Base-by-base conservation (phyloP, 805 yeast species). In the Nakazawaea laoshanensis region DNA sequence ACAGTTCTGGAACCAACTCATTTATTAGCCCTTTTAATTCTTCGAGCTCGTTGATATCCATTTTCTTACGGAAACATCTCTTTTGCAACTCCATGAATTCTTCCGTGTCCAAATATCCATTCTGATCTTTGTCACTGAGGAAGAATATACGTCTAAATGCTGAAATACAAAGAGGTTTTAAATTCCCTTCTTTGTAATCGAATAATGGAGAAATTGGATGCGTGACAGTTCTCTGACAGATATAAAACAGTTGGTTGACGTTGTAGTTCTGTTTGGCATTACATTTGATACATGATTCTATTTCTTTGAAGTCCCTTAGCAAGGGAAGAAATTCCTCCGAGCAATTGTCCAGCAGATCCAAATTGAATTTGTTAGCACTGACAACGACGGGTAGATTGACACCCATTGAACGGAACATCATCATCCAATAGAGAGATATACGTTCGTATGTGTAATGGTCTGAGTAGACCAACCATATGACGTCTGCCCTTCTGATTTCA, bases 371-470 rank as follows among this genome's bases (percentile, higher is more conserved):
- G 54, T 87, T 92, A 35, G 88, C 87, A 55, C 94, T 81, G 3
- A 92, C 59, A 1, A 92, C 85, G n/a, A 92, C 78, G 0, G 99
- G 98, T 10, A 89, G 55, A 49, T 92, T 92, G 37, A 89, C 86
- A 3, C 98, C 99, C 69, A 86, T 65, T 1, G 95, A 84, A 40
- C 99, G 66, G 47, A 92, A 80, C 64, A 80, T 71, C 32, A 94
- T 92, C 70, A 92, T 78, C 99, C 99, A 92, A 53, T 87, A 87
- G 16, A 89, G 61, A 3, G 95, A 77, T 4, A 92, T 74, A 29
- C 97, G 66, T 52, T 92, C 97, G 50, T 87, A 92, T 0, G 97
- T 86, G 50, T 87, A 92, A 48, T 87, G 95, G 49, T 88, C 97
- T 3, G 92, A 73, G 50, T 88, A 92, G 0, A 92, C 86, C n/a